These are phyloP conservation scores for Eucalyptus rudis DNA, from an alignment of 345 rosid species.

Conservation along the genomic window DNA sequence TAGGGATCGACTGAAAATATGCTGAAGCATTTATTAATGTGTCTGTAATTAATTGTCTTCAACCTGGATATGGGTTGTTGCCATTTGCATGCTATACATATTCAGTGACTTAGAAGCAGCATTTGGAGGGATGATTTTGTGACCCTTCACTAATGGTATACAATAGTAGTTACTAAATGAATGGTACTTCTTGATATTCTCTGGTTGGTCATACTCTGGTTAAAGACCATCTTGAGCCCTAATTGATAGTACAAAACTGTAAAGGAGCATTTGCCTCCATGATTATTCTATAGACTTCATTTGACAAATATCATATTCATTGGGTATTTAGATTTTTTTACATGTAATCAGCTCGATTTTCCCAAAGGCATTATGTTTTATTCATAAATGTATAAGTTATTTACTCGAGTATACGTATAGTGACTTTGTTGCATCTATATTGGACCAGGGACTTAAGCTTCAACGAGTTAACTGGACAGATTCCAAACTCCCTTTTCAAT, in stretches of 20 bases:
- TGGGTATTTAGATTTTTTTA: neutral
- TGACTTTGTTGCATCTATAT: neutral
- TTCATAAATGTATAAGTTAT: neutral
- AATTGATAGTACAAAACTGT: neutral
- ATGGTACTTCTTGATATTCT: neutral
- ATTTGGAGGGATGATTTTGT: too few relatives aligned
- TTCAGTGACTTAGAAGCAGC: neutral
- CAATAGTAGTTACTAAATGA: neutral
- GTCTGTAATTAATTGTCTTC: neutral
- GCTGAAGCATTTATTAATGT: neutral
- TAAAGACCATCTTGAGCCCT: neutral
- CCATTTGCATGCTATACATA: neutral
- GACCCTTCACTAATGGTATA: neutral
- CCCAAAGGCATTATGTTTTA: neutral
- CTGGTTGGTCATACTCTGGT: neutral
- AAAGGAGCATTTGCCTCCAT: neutral
- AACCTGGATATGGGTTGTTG: neutral
- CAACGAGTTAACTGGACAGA: neutral
- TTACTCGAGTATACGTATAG: neutral
- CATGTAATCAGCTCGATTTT: neutral
- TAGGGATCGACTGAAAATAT: neutral
- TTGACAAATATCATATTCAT: neutral
- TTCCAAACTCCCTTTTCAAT: conserved; percentile 32
- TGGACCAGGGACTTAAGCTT: conserved; percentile 41
- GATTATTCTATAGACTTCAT: neutral